These are phyloP conservation scores for Paspalum notatum DNA, from an alignment of 176 grass and related monocot genomes.

Conservation along the genomic window DNA sequence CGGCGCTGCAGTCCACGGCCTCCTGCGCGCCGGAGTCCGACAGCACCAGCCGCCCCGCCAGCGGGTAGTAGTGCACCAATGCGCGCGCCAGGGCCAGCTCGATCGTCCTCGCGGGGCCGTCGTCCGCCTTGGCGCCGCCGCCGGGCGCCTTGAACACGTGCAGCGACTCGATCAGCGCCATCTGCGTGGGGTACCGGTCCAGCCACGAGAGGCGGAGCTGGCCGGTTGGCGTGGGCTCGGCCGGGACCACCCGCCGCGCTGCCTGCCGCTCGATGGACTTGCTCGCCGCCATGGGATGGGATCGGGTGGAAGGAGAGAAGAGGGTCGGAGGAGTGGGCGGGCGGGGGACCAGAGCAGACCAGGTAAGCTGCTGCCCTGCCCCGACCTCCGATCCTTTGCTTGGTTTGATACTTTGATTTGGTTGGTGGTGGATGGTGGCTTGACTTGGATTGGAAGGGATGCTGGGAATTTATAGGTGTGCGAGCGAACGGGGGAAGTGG, in stretches of 20 bases:
- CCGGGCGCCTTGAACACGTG: slow-evolving; percentile 70
- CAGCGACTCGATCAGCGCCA: slow-evolving; percentile 89
- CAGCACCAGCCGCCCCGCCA: slow-evolving; percentile 61
- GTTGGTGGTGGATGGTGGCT: slow-evolving; percentile 14
- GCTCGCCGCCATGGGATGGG: background rate
- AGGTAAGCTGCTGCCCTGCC: no score
- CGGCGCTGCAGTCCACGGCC: slow-evolving; percentile 58
- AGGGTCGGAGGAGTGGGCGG: background rate
- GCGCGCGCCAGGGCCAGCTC: slow-evolving; percentile 55
- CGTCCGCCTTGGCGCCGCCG: background rate
- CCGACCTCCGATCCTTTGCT: background rate
- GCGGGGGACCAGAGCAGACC: background rate
- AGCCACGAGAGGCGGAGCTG: slow-evolving; percentile 79
- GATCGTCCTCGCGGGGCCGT: slow-evolving; percentile 51
- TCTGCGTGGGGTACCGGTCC: slow-evolving; percentile 87
- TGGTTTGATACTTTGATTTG: slow-evolving; percentile 3
- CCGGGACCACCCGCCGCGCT: slow-evolving; percentile 53
- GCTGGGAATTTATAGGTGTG: slow-evolving; percentile 36
- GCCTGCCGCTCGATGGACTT: slow-evolving; percentile 55
- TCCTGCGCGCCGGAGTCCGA: slow-evolving; percentile 61
- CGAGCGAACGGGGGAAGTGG: background rate
- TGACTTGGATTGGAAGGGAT: slow-evolving; percentile 24
- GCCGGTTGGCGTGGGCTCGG: slow-evolving; percentile 44
- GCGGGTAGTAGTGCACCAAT: slow-evolving; percentile 71
- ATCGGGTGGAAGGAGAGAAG: background rate